phyloP scores from a whole-genome alignment of 1,284 basidiomycete species.

The Moniliella sp. region DNA sequence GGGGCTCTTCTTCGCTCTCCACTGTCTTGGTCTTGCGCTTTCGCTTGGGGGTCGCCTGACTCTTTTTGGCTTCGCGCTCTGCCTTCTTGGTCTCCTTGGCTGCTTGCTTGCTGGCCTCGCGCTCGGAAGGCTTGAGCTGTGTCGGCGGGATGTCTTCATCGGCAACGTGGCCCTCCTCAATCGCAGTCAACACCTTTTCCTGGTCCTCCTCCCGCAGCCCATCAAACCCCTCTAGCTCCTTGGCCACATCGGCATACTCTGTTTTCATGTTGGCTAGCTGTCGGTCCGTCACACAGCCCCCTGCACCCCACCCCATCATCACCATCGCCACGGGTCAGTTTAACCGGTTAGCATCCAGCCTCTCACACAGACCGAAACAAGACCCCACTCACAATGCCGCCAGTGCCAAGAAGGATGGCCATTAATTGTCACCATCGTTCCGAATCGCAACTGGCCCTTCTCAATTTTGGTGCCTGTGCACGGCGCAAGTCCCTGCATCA shows the following conservation, averaged over 20 bases:
- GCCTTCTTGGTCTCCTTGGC: neutral
- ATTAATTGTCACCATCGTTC: neutral
- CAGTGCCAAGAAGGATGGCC: neutral
- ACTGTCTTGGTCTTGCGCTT: too few species aligned
- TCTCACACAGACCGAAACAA: neutral
- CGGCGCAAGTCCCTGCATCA: too few species aligned
- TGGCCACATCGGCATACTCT: neutral
- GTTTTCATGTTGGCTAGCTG: neutral
- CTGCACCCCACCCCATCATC: neutral
- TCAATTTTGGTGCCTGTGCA: neutral
- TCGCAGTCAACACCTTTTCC: neutral
- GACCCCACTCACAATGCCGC: slow-evolving; percentile 1
- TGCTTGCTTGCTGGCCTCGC: neutral
- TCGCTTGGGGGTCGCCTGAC: too few species aligned
- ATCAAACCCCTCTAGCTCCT: slow-evolving; percentile 1
- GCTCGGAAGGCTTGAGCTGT: neutral
- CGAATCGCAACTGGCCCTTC: slow-evolving; percentile 1
- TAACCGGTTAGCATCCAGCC: neutral
- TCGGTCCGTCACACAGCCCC: neutral
- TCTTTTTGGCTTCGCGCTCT: too few species aligned
- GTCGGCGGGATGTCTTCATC: neutral
- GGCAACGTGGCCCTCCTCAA: neutral
- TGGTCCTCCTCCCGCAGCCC: slow-evolving; percentile 1
- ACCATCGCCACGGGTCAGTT: neutral
- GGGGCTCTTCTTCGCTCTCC: too few species aligned